Evolutionary conservation across 371 early-diverging fungal genomes (phyloP), one percentile per base, ranked within the genome.

Genomic region (Parasitella parasitica): DNA sequence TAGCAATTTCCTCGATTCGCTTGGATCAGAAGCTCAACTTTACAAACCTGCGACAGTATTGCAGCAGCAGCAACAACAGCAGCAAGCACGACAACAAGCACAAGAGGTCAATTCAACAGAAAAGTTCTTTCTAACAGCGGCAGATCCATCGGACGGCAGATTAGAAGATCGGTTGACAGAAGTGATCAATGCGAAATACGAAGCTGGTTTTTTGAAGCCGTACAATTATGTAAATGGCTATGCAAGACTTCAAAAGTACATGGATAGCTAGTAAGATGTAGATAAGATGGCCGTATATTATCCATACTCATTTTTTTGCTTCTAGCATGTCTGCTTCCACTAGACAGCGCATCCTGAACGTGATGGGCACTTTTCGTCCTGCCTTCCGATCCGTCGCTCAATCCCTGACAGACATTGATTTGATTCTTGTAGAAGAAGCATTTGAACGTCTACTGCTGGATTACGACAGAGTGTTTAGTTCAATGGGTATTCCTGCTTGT

Each of bases 171-270:
- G 93, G 49, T 77, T 95, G 56, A 92, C 86, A 34, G 91, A 95
- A 66, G 90, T 96, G 28, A 91, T 96, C 72, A 89, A 89, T 67
- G 94, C 95, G 27, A 97, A 97, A 73, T 94, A 91, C 63, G 93
- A 95, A 55, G 96, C 96, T 3, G 97, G 97, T 0, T 84, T 94
- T 57, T 78, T 97, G 28, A 94, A 92, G 62, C 97, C 97, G 1
- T 95, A 93, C 83, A 94, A 96, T 75, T 95, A 96, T 77, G 92
- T 93, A 59, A 90, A 85, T 70, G 91, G 92, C 1, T 97, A 97
- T 76, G 83, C 93, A n/a, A 81, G 94, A 24, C 78, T 97, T 51
- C 94, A 93, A 62, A 77, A 79, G 49, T 95, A 93, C 74, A 94
- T 97, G 94, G 96, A 97, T 59, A 81, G 80, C 43, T 82, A 93